These are phyloP conservation scores for Dendrobium nobile DNA, from an alignment of 106 monocot species.

Conservation along the genomic window DNA sequence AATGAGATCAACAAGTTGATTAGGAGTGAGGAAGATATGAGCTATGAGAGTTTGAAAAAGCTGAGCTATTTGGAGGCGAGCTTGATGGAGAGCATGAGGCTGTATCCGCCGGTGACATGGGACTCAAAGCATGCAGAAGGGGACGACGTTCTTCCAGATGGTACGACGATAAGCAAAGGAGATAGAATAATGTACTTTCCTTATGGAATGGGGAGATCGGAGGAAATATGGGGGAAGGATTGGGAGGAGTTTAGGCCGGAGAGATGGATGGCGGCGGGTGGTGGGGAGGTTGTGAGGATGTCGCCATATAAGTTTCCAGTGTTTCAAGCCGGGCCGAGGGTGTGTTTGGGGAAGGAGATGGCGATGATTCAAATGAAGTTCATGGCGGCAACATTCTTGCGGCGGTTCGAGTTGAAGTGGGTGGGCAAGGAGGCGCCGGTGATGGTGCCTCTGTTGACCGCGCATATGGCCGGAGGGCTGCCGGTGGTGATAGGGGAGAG, in stretches of 20 bases:
- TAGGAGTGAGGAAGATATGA: not conserved
- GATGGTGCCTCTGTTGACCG: slow-evolving; percentile 23
- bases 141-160: too few species aligned
- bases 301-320: slow-evolving; percentile 19
- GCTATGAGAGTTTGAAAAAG: not conserved
- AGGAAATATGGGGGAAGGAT: slow-evolving; percentile 17
- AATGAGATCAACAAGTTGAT: slow-evolving; percentile 6
- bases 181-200: slow-evolving; percentile 6
- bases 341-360: slow-evolving; percentile 44
- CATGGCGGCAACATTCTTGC: slow-evolving; percentile 14
- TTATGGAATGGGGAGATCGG: slow-evolving; percentile 31
- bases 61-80: not conserved
- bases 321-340: slow-evolving; percentile 28
- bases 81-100: not conserved
- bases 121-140: too few species aligned
- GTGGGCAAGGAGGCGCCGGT: slow-evolving; percentile 18
- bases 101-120: not conserved
- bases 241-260: slow-evolving; percentile 16
- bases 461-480: slow-evolving; percentile 23
- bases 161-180: too few species aligned
- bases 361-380: slow-evolving; percentile 37
- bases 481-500: slow-evolving; percentile 8
- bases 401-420: slow-evolving; percentile 16
- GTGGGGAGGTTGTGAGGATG: slow-evolving; percentile 10
- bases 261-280: slow-evolving; percentile 17